Evolutionary conservation across 306 rosid species (phyloP), one percentile per base, ranked within the genome.

Genomic region (Psophocarpus tetragonolobus): DNA sequence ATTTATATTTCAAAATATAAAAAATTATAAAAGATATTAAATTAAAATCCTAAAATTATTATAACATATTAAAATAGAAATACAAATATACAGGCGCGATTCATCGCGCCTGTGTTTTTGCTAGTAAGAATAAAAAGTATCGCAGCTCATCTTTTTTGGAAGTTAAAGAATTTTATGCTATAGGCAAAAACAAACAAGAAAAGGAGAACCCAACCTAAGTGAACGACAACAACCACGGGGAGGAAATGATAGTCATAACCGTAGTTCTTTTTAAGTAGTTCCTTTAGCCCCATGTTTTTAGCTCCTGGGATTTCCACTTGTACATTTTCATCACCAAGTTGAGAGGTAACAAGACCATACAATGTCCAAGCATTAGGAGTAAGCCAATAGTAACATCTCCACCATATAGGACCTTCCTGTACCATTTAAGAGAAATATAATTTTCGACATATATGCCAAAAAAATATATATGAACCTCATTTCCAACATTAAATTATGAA

Each of bases 331-430:
- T 80, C 75, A 54, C 87, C 87, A n/a, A 80, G 3, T 71, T 84
- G 82, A 70, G 84, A 80, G 26, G 71, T 80, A 33, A 75, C 67
- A 53, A 84, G 41, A 53, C 87, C 87, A 75, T 84, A 80, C 0
- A 84, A 2, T 56, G 87, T 69, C 87, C 87, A 84, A 17, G 84
- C 71, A 80, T 53, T 29, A 7, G 84, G 87, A 75, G 82, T 53
- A 53, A 75, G 82, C 84, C 87, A 84, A 38, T 84, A 80, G 71
- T 87, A 85, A 94, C 96, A 93, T 74, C 92, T 89, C 97, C 96
- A 87, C 97, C 96, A 93, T 11, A 89, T 3, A 50, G 97, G 96
- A 20, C 87, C 89, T 56, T 58, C 44, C 97, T 90, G 86, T 41
- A 80, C 74, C 60, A 71, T 70, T 61, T 45, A 20, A 3, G 3